Conservation (phyloP, 352 stramenopile genomes). For the Pilasporangium apinafurcum region DNA sequence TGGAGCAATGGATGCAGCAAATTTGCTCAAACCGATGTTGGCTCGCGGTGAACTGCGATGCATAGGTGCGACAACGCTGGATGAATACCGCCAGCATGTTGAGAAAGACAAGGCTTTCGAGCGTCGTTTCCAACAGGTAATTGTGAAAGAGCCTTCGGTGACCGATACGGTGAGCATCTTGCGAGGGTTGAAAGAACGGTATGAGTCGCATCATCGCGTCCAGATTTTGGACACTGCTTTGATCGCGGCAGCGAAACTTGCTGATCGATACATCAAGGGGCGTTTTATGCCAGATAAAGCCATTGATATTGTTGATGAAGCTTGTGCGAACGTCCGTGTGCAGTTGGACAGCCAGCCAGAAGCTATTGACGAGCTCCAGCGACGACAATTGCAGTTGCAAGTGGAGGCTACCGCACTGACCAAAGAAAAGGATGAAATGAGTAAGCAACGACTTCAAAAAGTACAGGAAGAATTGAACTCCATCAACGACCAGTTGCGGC, state of each 20-base stretch:
- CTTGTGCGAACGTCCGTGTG: constrained; percentile 84
- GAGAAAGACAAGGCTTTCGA: constrained; percentile 99
- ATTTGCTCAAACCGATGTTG: constrained; percentile 97
- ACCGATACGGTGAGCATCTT: constrained; percentile 96
- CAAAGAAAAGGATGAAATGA: constrained; percentile 92
- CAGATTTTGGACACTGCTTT: constrained; percentile 92
- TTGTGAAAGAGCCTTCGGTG: constrained; percentile 92
- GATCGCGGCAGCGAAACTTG: constrained; percentile 92
- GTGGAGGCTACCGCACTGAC: constrained; percentile 92
- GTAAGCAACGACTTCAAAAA: constrained; percentile 87
- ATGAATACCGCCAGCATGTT: constrained; percentile 98
- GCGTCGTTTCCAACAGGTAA: constrained; percentile 96
- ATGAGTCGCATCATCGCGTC: constrained; percentile 97
- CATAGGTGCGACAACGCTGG: constrained; percentile 97
- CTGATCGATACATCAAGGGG: constrained; percentile 90
- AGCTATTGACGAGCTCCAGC: constrained; percentile 94
- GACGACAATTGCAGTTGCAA: constrained; percentile 92
- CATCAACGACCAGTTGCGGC: constrained; percentile 88
- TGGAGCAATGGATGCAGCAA: constrained; percentile 96
- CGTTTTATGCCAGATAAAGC: constrained; percentile 93
- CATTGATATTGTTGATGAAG: constrained; percentile 96
- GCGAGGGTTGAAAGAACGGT: constrained; percentile 92
- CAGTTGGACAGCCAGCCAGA: constrained; percentile 94
- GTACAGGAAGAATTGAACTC: constrained; percentile 91
- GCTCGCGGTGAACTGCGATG: constrained; percentile 94